These are phyloP conservation scores for Tuber aestivum DNA, from an alignment of 495 filamentous ascomycete genomes.

Conservation along the genomic window DNA sequence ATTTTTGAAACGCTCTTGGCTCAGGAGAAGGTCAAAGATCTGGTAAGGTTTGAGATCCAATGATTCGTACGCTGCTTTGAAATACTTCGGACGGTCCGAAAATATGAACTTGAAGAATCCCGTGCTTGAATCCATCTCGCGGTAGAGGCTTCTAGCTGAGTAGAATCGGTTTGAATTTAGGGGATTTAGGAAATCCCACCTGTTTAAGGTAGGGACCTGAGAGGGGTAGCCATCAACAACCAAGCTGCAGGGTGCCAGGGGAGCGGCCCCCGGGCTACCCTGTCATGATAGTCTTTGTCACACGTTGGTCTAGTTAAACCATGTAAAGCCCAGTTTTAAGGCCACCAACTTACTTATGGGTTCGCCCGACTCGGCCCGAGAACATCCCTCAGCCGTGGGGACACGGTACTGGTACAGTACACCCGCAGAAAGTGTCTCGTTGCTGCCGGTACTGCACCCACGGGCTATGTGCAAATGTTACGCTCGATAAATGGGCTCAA, in stretches of 20 bases:
- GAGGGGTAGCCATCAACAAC: not conserved
- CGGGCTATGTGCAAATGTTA: too few species aligned
- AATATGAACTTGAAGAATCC: constrained; percentile 20
- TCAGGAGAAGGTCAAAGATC: constrained; percentile 12
- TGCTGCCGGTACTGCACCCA: too few species aligned
- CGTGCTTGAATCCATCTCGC: not conserved
- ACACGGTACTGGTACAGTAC: too few species aligned
- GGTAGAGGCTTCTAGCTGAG: not conserved
- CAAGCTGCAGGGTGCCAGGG: not conserved
- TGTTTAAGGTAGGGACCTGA: not conserved
- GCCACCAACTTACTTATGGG: not conserved
- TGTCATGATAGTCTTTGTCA: not conserved
- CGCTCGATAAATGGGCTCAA: too few species aligned
- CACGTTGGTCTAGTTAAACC: not conserved
- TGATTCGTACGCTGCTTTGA: constrained; percentile 9
- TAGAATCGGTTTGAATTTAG: not conserved
- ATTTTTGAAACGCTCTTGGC: not conserved
- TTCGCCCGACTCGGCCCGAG: too few species aligned
- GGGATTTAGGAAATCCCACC: not conserved
- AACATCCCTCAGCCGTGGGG: too few species aligned
- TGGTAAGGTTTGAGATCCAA: constrained; percentile 14
- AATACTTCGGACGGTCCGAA: not conserved
- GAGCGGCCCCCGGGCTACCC: not conserved
- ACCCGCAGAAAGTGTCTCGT: too few species aligned
- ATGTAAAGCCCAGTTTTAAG: not conserved